phyloP scores from a whole-genome alignment of 169 alveolate species.

The Eimeria tenella region DNA sequence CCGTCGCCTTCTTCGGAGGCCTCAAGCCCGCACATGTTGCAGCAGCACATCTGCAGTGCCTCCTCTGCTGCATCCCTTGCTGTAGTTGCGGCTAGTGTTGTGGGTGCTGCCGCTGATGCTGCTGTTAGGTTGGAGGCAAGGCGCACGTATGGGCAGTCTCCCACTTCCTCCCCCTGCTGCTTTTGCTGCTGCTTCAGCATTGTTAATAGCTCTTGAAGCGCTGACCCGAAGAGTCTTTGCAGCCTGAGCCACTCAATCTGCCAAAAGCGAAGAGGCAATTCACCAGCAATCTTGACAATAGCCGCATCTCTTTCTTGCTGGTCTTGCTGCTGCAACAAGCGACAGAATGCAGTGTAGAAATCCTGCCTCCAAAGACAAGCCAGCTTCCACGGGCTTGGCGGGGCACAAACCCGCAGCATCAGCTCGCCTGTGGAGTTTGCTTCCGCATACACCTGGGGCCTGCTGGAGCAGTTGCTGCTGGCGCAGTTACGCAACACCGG shows the following conservation, averaged over 20 bases:
- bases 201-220: conserved; percentile 24
- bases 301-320: background rate
- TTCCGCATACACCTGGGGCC: background rate
- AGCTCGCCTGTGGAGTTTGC: background rate
- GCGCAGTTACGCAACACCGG: conserved; percentile 51
- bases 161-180: background rate
- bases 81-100: background rate
- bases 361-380: conserved; percentile 55
- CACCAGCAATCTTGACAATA: no score
- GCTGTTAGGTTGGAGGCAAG: conserved; percentile 9
- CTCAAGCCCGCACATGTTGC: conserved; percentile 43
- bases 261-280: conserved; percentile 6
- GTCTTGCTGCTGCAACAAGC: conserved; percentile 20
- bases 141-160: conserved; percentile 7
- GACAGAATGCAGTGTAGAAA: conserved; percentile 4
- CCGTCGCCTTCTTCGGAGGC: conserved; percentile 13
- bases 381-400: background rate
- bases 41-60: background rate
- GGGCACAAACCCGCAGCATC: conserved; percentile 10
- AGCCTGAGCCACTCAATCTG: conserved; percentile 50
- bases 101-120: conserved; percentile 3
- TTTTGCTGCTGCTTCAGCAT: conserved; percentile 45
- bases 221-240: conserved; percentile 39
- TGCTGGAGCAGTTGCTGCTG: conserved; percentile 7
- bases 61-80: background rate